Evolutionary conservation across 1,284 basidiomycete genomes (phyloP), one percentile per base, ranked within the genome.

Genomic region (Rhodofomes roseus): DNA sequence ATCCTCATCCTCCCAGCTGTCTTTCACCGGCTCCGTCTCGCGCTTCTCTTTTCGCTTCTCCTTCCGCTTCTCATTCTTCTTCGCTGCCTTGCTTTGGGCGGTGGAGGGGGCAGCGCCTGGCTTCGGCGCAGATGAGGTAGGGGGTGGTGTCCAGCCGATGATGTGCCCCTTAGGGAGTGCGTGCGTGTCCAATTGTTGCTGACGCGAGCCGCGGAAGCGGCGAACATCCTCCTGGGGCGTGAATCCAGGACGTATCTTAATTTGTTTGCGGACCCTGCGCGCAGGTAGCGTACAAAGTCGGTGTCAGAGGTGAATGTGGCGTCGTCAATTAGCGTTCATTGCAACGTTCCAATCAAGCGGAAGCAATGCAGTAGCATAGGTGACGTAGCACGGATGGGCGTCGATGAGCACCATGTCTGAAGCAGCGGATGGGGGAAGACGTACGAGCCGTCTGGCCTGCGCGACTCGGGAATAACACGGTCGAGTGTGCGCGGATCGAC

Each of bases 221-320:
- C 82, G 81, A 14, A 97, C 84, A 76, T 98, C 96, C 74, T 98
- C 96, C 72, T 94, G 92, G 0, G 96, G 96, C 1, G 94, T 96
- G 75, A 89, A 98, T 1, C 96, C 96, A 0, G 95, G 95, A 36
- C 95, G 83, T 65, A 98, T 89, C 77, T 90, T 96, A 62, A 92
- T 79, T 73, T 97, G 86, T 74, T 96, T 97, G 59, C 96, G 89
- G 23, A 93, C 74, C 51, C 95, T 97, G 71, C 18, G 41, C 16
- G 29, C 12, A 34, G 5, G 31, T 34, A 37, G n/a, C 16, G 20
- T 25, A 20, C 25, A 22, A n/a, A 39, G 36, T 7, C 25, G 22
- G 53, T 18, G 34, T 34, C 25, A 52, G 44, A 11, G 31, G 16
- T 27, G 4, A 14, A 25, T 36, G 48, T 52, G 50, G 31, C 50